Evolutionary conservation across 2,329 filamentous ascomycete genomes (phyloP).

Genomic region (Alternaria sp.): DNA sequence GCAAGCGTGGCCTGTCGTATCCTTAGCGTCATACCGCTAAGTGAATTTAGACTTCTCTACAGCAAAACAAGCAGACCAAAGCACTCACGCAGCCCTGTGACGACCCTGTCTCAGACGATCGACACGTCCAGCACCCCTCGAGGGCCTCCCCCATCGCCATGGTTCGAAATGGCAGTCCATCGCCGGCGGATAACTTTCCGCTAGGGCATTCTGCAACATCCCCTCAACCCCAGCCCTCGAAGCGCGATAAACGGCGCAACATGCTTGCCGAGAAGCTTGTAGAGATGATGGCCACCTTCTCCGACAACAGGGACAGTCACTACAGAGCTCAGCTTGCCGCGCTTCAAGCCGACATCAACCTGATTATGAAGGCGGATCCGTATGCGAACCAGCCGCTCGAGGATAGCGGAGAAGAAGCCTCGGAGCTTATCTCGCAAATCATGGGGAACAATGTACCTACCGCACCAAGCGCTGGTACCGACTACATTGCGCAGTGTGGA

Average conservation of each 20-base stretch:
- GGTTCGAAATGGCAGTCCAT: conserved; percentile 52
- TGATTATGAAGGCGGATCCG: conserved; percentile 85
- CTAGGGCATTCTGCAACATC: conserved; percentile 52
- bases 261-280: conserved; percentile 81
- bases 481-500: conserved; percentile 71
- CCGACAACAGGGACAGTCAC: conserved; percentile 79
- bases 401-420: conserved; percentile 71
- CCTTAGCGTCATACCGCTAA: not conserved
- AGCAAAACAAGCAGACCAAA: not conserved
- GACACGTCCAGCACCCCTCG: not conserved
- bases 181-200: conserved; percentile 49
- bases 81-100: conserved; percentile 5
- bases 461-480: conserved; percentile 69
- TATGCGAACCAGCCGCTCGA: conserved; percentile 76
- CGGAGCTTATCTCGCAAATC: conserved; percentile 63
- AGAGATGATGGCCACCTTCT: conserved; percentile 78
- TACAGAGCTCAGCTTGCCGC: conserved; percentile 91
- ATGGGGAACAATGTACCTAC: conserved; percentile 53
- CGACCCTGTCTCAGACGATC: conserved; percentile 10
- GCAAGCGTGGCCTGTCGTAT: not conserved
- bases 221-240: conserved; percentile 68
- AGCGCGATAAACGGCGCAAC: conserved; percentile 89
- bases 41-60: not conserved
- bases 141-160: conserved; percentile 32
- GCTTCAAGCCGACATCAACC: conserved; percentile 87